These are phyloP conservation scores for Ambispora gerdemannii DNA, from an alignment of 192 early-diverging fungal species.

Conservation along the genomic window DNA sequence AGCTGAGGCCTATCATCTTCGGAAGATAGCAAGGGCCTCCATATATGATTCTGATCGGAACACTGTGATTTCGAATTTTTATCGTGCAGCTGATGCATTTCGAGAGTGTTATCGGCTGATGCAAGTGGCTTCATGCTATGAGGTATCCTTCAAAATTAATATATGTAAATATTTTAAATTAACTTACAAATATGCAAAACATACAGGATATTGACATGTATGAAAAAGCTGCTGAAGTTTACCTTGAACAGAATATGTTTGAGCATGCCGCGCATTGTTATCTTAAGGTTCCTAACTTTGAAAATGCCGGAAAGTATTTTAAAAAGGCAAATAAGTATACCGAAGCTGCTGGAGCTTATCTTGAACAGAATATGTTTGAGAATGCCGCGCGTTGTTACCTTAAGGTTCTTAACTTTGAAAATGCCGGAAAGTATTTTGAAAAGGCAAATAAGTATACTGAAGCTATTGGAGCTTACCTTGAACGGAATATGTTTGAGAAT, in stretches of 20 bases:
- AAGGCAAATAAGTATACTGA: too few species aligned
- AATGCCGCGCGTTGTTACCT: too few species aligned
- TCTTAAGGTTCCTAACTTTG: background rate
- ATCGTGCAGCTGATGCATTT: background rate
- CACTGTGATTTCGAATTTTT: conserved; percentile 6
- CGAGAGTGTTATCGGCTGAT: conserved; percentile 1
- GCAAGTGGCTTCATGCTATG: conserved; percentile 21
- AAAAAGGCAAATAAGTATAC: conserved; percentile 26
- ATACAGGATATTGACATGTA: conserved; percentile 12
- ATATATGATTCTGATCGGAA: conserved; percentile 4
- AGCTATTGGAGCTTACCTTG: too few species aligned
- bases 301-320: conserved; percentile 1
- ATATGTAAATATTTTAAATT: background rate
- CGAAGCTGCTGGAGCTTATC: conserved; percentile 12
- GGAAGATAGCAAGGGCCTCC: conserved; percentile 7
- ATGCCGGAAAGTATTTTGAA: too few species aligned
- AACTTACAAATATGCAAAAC: background rate
- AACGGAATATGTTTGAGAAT: too few species aligned
- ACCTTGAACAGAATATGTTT: background rate
- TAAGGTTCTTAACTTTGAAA: too few species aligned
- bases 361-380: too few species aligned
- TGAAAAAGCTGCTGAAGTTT: conserved; percentile 10
- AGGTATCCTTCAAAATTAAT: background rate
- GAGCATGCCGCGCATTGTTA: conserved; percentile 16
- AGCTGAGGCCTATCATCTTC: conserved; percentile 15